Base-by-base conservation (phyloP, 768 basidiomycete species). In the Boletus tylopilopsis region DNA sequence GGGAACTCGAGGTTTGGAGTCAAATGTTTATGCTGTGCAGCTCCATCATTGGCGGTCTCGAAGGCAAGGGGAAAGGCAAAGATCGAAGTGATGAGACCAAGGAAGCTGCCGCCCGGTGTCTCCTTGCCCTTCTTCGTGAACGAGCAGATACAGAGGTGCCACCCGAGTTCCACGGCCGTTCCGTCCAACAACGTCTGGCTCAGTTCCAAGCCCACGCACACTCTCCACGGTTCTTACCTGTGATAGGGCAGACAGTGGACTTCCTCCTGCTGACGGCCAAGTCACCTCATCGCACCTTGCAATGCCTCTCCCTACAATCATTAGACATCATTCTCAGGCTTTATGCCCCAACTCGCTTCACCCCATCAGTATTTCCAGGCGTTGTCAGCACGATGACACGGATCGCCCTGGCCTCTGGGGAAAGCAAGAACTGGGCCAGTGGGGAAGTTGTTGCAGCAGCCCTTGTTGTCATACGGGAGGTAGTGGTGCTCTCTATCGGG, bases 231-330 rank as follows among this genome's bases (percentile, higher is more conserved):
- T 84, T 90, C 58, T 71, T 86, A 30, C 87, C 94, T 6, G 74
- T 95, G 34, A 69, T 94, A 25, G 94, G 93, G 12, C 89, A 89
- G 65, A 90, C 88, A 10, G 68, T 96, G 33, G 82, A 87, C 55
- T 80, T 82, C 6, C 72, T 94, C n/a, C 73, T 95, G 42, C 66
- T 61, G 12, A 74, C 79, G 11, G 71, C 84, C 1, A 71, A 75
- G 43, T 84, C 89, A 4, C 71, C 70, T 6, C 73, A 83, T 53
- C 66, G 77, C 5, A 65, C 78, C n/a, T 69, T 94, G 32, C 90
- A 92, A 56, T 70, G 72, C 15, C 51, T 74, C 4, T 86, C 87
- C 12, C 73, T 95, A 18, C 73, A 80, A 21, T 62, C 84, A 19
- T 64, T 90, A 6, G 68, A 68, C 25, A 57, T 79, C 13, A 66